Base-by-base conservation (phyloP, 2,329 filamentous ascomycete species). In the Albophoma yamanashiensis region DNA sequence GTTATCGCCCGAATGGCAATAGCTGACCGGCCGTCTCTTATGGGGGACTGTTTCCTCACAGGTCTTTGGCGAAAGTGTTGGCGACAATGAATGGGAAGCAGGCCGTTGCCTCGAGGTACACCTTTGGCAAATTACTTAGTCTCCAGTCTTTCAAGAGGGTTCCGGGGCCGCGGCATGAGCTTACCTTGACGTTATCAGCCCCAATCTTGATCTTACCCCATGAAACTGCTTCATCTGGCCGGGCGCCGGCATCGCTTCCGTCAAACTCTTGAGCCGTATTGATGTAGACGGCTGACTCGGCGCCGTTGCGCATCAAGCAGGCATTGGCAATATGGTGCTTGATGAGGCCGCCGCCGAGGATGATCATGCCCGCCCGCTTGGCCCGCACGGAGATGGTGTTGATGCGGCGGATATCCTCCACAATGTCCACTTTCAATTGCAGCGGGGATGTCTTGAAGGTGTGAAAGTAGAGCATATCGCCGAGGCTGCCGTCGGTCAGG, bases 291-390 rank as follows among this genome's bases (percentile, higher is more conserved):
- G 94, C 94, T 63, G 90, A 93, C 74, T 99, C 94, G 20, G 94
- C 94, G 2, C 94, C 94, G 69, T 99, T 99, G 57, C 94, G 86
- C 94, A 99, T 97, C 68, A 99, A 74, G 68, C 92, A 96, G 2
- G 94, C 94, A 72, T 99, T 99, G 58, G 94, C 92, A 70, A 99
- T 97, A 73, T 99, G 94, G 70, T 99, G 94, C 78, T 99, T 99
- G 68, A 99, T 83, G n/a, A 99, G 78, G 0, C 94, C 94, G 8
- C 94, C 94, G 0, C 94, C 94, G 0, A 99, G 79, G 60, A 99
- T 91, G 66, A 99, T 92, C 88, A 97, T 97, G 57, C 94, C 94
- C 0, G 91, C 89, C 59, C 91, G 81, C 75, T 92, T 91, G 2
- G 94, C 94, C 17, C 89, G 81, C 39, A 97, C 90, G 0, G 93